These are phyloP conservation scores for Fusarium beomiforme DNA, from an alignment of 2,329 filamentous ascomycete genomes.

Conservation along the genomic window DNA sequence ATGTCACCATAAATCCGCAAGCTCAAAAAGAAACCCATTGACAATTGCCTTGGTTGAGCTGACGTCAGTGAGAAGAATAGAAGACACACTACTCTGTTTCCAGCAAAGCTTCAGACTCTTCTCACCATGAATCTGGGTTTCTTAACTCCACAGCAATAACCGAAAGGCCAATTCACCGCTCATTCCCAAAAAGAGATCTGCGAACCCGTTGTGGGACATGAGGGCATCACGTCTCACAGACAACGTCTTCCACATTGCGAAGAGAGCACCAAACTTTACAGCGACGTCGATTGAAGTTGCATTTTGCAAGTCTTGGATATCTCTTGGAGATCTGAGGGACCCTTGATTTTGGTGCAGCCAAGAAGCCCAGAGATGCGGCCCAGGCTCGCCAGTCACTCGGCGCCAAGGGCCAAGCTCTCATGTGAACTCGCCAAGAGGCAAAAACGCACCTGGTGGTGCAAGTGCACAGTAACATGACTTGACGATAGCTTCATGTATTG, in stretches of 20 bases:
- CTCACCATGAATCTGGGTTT: neutral
- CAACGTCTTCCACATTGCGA: neutral
- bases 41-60: neutral
- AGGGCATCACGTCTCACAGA: neutral
- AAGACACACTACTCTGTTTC: constrained; percentile 2
- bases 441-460: constrained; percentile 41
- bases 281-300: constrained; percentile 10
- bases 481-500: constrained; percentile 20
- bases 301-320: constrained; percentile 34
- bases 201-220: neutral
- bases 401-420: constrained; percentile 41
- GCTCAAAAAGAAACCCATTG: neutral
- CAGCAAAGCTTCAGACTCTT: neutral
- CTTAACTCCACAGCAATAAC: neutral
- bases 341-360: constrained; percentile 34
- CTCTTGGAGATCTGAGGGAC: constrained; percentile 40
- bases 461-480: constrained; percentile 12
- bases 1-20: neutral
- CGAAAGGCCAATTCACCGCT: constrained; percentile 2
- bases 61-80: constrained; percentile 15
- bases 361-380: constrained; percentile 40
- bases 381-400: constrained; percentile 24
- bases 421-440: constrained; percentile 35
- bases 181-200: neutral
- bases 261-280: neutral